These are phyloP conservation scores for Neofusicoccum parvum DNA, from an alignment of 2,329 filamentous ascomycete genomes.

Conservation along the genomic window DNA sequence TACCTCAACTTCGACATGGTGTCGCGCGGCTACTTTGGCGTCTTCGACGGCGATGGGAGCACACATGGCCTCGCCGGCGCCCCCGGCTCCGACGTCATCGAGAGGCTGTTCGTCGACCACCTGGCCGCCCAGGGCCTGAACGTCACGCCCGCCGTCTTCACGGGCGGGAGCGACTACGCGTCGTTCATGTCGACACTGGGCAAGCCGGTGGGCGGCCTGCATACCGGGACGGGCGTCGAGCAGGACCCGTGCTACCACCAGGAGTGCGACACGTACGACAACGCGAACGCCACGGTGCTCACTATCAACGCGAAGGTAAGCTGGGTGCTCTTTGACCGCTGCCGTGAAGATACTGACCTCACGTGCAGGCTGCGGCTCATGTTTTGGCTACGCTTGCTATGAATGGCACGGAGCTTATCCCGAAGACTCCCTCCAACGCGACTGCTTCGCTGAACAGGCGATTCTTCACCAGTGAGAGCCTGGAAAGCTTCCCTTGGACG, in stretches of 20 bases:
- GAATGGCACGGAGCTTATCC: slow-evolving; percentile 36
- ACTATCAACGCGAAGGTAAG: slow-evolving; percentile 36
- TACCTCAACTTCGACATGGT: slow-evolving; percentile 73
- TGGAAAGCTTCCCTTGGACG: slow-evolving; percentile 25
- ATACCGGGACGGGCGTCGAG: slow-evolving; percentile 34
- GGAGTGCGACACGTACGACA: slow-evolving; percentile 37
- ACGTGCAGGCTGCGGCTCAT: slow-evolving; percentile 33
- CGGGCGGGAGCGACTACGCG: slow-evolving; percentile 35
- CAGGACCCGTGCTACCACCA: slow-evolving; percentile 43
- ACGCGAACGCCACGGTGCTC: slow-evolving; percentile 35
- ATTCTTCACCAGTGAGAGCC: slow-evolving; percentile 28
- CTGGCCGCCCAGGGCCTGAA: slow-evolving; percentile 30
- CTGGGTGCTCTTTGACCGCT: not conserved
- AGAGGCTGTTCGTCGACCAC: slow-evolving; percentile 36
- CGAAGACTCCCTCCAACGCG: slow-evolving; percentile 36
- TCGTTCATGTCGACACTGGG: slow-evolving; percentile 37
- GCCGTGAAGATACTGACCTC: not conserved
- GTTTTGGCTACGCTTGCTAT: slow-evolving; percentile 37
- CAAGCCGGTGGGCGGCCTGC: slow-evolving; percentile 42
- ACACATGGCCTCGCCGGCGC: slow-evolving; percentile 27
- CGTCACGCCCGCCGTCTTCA: slow-evolving; percentile 34
- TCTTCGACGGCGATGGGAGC: slow-evolving; percentile 31
- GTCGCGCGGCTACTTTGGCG: slow-evolving; percentile 21
- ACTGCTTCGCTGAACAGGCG: slow-evolving; percentile 34
- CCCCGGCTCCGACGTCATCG: slow-evolving; percentile 38